Percentiles rank a stretch among this genome's conserved stretches.
Evolutionary conservation across 1,284 basidiomycete species (phyloP).

Genomic region (Ceratobasidium sp.): DNA sequence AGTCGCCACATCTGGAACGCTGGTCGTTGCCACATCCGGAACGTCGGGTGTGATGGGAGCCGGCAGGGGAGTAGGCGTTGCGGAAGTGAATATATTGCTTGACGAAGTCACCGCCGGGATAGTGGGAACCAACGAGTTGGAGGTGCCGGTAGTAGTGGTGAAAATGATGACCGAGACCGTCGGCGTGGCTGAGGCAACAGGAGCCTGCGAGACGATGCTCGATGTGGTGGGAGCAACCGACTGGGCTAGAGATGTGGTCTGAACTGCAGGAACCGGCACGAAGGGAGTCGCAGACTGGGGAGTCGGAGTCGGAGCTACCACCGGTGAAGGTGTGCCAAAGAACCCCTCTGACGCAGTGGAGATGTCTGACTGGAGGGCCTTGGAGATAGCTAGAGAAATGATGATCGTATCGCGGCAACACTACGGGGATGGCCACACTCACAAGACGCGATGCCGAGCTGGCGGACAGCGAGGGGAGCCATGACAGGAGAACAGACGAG

Average conservation of each 20-base stretch:
- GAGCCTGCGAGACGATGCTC: background rate
- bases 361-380: slow-evolving; percentile 23
- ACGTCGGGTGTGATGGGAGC: slow-evolving; percentile 4
- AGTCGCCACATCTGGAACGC: background rate
- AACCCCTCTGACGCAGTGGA: slow-evolving; percentile 23
- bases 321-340: background rate
- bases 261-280: background rate
- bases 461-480: slow-evolving; percentile 25
- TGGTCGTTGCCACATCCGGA: background rate
- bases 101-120: slow-evolving; percentile 27
- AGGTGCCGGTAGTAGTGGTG: slow-evolving; percentile 21
- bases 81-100: background rate
- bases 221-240: background rate
- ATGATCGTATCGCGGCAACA: background rate
- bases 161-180: slow-evolving; percentile 26
- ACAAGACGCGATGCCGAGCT: slow-evolving; percentile 8
- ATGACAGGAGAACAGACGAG: background rate
- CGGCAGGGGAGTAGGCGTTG: slow-evolving; percentile 4
- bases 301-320: background rate
- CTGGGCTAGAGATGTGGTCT: slow-evolving; percentile 9
- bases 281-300: background rate
- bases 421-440: slow-evolving; percentile 8
- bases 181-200: background rate
- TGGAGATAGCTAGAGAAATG: slow-evolving; percentile 21
- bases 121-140: background rate